Evolutionary conservation across 2,329 filamentous ascomycete genomes (phyloP), one percentile per base, ranked within the genome.

Genomic region (Talaromyces albobiverticillius): DNA sequence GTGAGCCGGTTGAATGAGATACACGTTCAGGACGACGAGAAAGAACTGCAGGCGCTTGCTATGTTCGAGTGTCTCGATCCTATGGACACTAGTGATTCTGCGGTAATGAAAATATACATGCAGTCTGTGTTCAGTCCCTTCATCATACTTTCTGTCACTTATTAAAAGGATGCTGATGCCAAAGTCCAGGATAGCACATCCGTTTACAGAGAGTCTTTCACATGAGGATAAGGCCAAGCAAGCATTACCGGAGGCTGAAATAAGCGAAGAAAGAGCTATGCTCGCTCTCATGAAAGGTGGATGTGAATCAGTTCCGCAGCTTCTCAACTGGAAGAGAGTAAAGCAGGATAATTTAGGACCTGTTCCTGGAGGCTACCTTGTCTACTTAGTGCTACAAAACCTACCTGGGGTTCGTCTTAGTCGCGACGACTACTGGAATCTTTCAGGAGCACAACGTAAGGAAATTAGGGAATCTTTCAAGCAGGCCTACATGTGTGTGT

Each of bases 31-130:
- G 13, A 32, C 3, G 26, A 29, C 16, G 16, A 38, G 16, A 5
- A 38, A 18, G 36, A 10, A 3, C 31, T 46, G 43, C 5, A 10
- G 5, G 43, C 23, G 3, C 9, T 46, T 29, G 43, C 43, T 32
- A n/a, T 46, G 13, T 32, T 46, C 18, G n/a, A 31, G 8, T 46
- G 43, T 20, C 25, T 32, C 10, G 18, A 31, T 20, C 25, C 4
- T 31, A 20, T 29, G 25, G 14, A 46, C 25, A 1, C 43, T 16
- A 25, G 25, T 20, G 25, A 32, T 25, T 32, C 14, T 18, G 43
- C 22, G 4, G 22, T 46, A 14, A 46, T 46, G 26, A 46, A 46
- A 31, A 46, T 46, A 2, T 46, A 46, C 43, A 46, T 46, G 43
- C 43, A 46, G 43, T 46, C 23, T 46, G 43, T 46, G 20, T 25